These are phyloP conservation scores for Leersia perrieri DNA, from an alignment of 176 grass and related monocot species.

Conservation along the genomic window DNA sequence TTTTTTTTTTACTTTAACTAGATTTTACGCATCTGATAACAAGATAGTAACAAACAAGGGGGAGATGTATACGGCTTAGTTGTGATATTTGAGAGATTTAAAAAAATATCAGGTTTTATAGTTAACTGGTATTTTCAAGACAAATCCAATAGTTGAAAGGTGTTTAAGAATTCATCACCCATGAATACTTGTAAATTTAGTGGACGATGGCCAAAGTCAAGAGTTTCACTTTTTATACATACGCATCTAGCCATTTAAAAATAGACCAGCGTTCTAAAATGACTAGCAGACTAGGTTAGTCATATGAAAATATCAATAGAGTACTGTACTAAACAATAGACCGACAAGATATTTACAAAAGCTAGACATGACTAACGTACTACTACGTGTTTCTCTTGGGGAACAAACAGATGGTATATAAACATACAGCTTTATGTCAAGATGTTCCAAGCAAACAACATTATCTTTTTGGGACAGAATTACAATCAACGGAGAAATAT, in stretches of 20 bases:
- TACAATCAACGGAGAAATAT: neutral
- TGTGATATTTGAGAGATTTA: too few relatives aligned
- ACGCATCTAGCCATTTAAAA: neutral
- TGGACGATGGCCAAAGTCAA: too few relatives aligned
- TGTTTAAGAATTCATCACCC: too few relatives aligned
- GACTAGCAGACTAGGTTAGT: neutral
- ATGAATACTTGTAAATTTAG: too few relatives aligned
- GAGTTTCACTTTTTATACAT: too few relatives aligned
- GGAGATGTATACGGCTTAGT: too few relatives aligned
- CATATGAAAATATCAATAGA: neutral
- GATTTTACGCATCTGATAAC: too few relatives aligned
- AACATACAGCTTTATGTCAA: neutral
- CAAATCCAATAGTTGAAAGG: too few relatives aligned
- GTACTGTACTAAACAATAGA: neutral
- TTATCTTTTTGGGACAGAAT: neutral
- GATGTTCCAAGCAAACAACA: neutral
- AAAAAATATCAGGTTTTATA: too few relatives aligned
- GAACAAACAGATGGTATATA: neutral
- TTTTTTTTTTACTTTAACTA: too few relatives aligned
- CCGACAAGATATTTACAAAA: neutral
- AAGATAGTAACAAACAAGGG: too few relatives aligned
- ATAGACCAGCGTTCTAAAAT: neutral
- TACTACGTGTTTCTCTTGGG: neutral
- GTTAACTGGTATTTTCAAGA: too few relatives aligned
- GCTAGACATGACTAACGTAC: neutral